Evolutionary conservation across 225 moss, liverwort and hornwort genomes (phyloP).

Genomic region (Climacium dendroides): DNA sequence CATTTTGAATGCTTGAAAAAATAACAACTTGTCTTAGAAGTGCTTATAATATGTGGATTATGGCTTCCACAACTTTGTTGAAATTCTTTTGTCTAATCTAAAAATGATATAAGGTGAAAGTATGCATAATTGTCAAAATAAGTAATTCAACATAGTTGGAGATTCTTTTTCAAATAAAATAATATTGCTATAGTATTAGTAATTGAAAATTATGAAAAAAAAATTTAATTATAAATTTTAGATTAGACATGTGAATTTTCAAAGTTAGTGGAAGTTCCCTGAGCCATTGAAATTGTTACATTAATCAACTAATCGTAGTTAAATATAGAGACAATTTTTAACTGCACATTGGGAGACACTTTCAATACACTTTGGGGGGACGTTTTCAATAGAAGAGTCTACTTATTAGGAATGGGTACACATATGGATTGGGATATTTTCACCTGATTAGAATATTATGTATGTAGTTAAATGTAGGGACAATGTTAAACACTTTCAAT

Average conservation of each 20-base stretch:
- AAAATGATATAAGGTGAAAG: background rate
- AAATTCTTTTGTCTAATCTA: background rate
- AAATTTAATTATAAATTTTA: background rate
- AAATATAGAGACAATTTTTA: rapidly evolving
- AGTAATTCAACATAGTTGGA: background rate
- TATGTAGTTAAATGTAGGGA: no score
- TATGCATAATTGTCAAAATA: rapidly evolving
- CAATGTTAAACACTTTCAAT: no score
- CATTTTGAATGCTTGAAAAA: no score
- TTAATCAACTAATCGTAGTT: background rate
- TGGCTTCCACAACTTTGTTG: no score
- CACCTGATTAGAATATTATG: no score
- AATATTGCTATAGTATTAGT: background rate
- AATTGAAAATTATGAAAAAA: background rate
- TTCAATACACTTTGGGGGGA: background rate
- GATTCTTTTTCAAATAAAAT: background rate
- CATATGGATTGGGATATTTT: rapidly evolving
- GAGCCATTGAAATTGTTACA: background rate
- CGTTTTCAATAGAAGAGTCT: background rate
- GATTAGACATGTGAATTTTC: background rate
- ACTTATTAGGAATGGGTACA: background rate
- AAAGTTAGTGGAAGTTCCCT: background rate
- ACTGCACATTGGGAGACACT: rapidly evolving
- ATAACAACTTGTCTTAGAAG: no score
- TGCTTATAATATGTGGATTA: background rate